Evolutionary conservation across 73 alveolate species (phyloP).

Genomic region (Effrenium voratum): DNA sequence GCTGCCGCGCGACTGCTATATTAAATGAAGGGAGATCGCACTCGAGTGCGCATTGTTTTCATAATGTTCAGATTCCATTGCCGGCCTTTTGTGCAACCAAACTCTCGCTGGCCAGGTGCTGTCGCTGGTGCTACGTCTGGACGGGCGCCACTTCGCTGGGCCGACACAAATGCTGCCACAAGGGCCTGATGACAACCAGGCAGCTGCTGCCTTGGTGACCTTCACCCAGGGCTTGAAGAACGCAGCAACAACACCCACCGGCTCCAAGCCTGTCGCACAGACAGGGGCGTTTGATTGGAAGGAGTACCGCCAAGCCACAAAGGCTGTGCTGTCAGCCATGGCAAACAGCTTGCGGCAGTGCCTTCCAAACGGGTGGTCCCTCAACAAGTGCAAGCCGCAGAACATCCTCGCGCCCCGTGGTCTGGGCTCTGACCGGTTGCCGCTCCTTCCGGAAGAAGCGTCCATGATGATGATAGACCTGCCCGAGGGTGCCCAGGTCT

Average conservation of each 20-base stretch:
- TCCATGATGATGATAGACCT: neutral
- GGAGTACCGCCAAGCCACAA: slow-evolving; percentile 5
- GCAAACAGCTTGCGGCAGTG: slow-evolving; percentile 3
- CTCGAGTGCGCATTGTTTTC: too few species aligned
- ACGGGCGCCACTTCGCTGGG: neutral
- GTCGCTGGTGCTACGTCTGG: neutral
- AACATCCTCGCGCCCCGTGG: neutral
- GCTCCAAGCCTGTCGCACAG: too few species aligned
- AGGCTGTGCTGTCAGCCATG: neutral
- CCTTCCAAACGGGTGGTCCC: neutral
- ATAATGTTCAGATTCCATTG: too few species aligned
- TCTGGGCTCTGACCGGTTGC: neutral
- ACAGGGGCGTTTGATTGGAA: neutral
- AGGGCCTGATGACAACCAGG: neutral
- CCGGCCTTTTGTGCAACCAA: too few species aligned
- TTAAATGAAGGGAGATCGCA: too few species aligned
- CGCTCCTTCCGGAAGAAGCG: neutral
- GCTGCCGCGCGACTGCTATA: too few species aligned
- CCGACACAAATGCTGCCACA: slow-evolving; percentile 12
- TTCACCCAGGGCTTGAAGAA: neutral
- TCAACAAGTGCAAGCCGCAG: neutral
- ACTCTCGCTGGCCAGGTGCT: slow-evolving; percentile 28
- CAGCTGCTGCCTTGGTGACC: neutral
- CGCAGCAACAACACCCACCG: too few species aligned
- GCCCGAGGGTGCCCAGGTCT: neutral